A percentile compares a stretch with the other conserved stretches of the same genome.
phyloP scores from a whole-genome alignment of 2,329 filamentous ascomycete genomes.

The Claviceps sorghi region DNA sequence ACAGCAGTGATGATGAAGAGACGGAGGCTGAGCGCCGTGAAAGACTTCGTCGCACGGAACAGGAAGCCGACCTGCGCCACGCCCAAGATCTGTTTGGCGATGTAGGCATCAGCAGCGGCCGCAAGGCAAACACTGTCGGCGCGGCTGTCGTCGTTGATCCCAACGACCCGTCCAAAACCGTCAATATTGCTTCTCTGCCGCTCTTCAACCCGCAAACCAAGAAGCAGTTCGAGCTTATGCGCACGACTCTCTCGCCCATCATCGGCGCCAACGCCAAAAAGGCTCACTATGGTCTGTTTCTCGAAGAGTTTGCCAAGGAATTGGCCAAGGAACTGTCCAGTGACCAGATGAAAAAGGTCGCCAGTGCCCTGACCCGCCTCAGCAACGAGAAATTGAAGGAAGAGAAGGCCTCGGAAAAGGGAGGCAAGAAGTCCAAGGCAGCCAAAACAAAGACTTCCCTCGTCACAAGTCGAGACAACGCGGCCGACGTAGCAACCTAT shows the following conservation, averaged over 20 bases:
- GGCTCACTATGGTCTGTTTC: slow-evolving; percentile 76
- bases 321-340: slow-evolving; percentile 76
- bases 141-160: slow-evolving; percentile 54
- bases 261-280: slow-evolving; percentile 66
- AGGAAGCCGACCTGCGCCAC: slow-evolving; percentile 78
- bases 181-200: slow-evolving; percentile 67
- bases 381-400: slow-evolving; percentile 98
- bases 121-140: slow-evolving; percentile 51
- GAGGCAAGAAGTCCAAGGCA: slow-evolving; percentile 92
- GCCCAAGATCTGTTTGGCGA: slow-evolving; percentile 82
- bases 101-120: slow-evolving; percentile 50
- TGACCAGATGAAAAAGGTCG: slow-evolving; percentile 92
- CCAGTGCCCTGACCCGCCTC: slow-evolving; percentile 72
- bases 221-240: slow-evolving; percentile 67
- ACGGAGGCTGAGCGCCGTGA: slow-evolving; percentile 58
- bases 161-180: slow-evolving; percentile 58
- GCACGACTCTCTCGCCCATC: slow-evolving; percentile 65
- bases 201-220: slow-evolving; percentile 87
- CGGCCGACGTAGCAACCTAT: slow-evolving; percentile 62
- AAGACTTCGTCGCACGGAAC: slow-evolving; percentile 63
- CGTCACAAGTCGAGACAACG: slow-evolving; percentile 46
- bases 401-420: slow-evolving; percentile 88
- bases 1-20: slow-evolving; percentile 51
- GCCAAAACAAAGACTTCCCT: slow-evolving; percentile 87
- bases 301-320: slow-evolving; percentile 81